These are phyloP conservation scores for Phytopythium kandeliae DNA, from an alignment of 352 stramenopile species.

Conservation along the genomic window DNA sequence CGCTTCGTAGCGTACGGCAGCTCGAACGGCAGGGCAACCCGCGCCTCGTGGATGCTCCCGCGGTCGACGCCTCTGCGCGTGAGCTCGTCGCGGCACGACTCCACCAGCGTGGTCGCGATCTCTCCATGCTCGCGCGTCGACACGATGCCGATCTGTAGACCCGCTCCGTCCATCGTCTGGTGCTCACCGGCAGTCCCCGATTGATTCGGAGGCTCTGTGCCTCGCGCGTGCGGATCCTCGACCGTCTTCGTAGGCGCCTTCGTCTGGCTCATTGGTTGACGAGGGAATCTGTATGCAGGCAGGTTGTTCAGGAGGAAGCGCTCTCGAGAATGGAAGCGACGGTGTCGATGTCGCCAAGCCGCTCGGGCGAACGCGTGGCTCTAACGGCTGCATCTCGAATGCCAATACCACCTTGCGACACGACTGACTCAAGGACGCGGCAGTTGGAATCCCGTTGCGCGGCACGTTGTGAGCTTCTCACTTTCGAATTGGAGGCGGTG, in stretches of 20 bases:
- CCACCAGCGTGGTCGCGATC: conserved; percentile 20
- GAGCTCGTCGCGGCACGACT: conserved; percentile 23
- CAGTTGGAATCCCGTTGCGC: too few species aligned
- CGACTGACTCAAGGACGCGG: too few species aligned
- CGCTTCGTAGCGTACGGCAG: conserved; percentile 26
- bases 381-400: too few species aligned
- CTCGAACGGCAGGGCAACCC: conserved; percentile 27
- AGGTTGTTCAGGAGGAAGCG: too few species aligned
- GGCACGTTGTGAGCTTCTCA: too few species aligned
- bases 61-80: conserved; percentile 23
- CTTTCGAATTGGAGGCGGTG: too few species aligned
- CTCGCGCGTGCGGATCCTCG: background rate
- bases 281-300: too few species aligned
- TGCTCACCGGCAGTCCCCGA: conserved; percentile 24
- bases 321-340: too few species aligned
- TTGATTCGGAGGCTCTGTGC: conserved; percentile 17
- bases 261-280: background rate
- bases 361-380: too few species aligned
- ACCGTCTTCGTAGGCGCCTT: background rate
- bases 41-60: conserved; percentile 19
- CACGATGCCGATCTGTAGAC: conserved; percentile 21
- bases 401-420: too few species aligned
- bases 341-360: too few species aligned
- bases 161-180: conserved; percentile 14
- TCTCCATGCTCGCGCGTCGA: conserved; percentile 19